Conservation (phyloP, 441 rosid species). For the Corymbia citriodora region DNA sequence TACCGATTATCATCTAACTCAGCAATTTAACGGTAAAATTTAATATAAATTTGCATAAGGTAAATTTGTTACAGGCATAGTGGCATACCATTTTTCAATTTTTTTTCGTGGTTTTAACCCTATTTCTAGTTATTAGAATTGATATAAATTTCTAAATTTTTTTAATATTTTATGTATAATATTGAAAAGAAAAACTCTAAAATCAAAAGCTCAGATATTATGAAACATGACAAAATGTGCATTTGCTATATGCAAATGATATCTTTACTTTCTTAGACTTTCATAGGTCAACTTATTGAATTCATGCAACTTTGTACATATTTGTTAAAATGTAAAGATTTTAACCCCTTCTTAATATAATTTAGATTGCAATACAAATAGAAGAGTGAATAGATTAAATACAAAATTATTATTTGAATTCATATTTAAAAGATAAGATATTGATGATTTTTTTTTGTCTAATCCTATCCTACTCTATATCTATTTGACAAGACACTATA, state of each 20-base stretch:
- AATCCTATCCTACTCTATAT: too few relatives aligned
- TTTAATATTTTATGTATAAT: background rate
- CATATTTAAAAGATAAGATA: background rate
- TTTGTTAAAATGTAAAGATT: background rate
- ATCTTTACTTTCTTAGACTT: background rate
- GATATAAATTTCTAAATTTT: background rate
- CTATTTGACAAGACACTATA: too few relatives aligned
- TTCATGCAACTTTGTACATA: background rate
- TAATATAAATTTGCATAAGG: background rate
- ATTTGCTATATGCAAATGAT: background rate
- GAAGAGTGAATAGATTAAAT: background rate
- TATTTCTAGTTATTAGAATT: background rate
- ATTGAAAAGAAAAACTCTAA: background rate
- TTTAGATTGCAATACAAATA: too few relatives aligned
- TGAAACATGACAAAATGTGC: background rate
- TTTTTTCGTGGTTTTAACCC: too few relatives aligned
- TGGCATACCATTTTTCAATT: background rate
- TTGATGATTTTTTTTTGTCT: background rate
- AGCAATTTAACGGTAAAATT: accelerated
- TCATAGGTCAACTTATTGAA: background rate
- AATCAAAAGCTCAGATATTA: background rate
- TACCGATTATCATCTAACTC: too few relatives aligned
- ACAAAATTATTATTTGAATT: background rate
- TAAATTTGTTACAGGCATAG: too few relatives aligned
- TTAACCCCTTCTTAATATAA: background rate